phyloP scores from a whole-genome alignment of 257 asterid genomes.

The Anisodus tanguticus region DNA sequence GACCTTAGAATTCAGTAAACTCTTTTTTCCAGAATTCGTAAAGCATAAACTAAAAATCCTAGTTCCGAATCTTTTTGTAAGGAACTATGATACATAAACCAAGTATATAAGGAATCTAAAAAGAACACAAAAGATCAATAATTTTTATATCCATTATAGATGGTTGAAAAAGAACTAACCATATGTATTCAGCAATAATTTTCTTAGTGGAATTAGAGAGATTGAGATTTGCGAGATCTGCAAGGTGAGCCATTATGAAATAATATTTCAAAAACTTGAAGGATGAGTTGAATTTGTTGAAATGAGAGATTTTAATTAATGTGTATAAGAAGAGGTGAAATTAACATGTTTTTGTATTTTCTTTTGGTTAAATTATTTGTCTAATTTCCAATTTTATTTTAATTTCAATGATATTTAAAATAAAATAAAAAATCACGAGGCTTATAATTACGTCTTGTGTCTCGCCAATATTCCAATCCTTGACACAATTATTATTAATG shows the following conservation, averaged over 20 bases:
- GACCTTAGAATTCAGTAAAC: not conserved
- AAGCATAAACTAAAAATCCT: not conserved
- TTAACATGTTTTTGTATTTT: too few relatives aligned
- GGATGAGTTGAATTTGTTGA: not conserved
- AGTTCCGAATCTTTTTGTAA: not conserved
- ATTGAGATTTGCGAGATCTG: constrained; percentile 65
- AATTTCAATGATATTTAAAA: not conserved
- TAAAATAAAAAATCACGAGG: not conserved
- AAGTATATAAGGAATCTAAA: too few relatives aligned
- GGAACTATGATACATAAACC: not conserved
- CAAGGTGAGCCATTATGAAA: constrained; percentile 55
- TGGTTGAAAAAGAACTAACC: constrained; percentile 45
- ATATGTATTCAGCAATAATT: constrained; percentile 73
- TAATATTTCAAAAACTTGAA: not conserved
- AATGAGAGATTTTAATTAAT: not conserved
- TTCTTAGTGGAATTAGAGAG: constrained; percentile 62
- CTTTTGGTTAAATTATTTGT: not conserved
- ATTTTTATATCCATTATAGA: too few relatives aligned
- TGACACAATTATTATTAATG: too few relatives aligned
- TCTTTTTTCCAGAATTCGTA: not conserved
- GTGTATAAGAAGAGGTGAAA: constrained; percentile 6
- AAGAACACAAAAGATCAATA: not conserved
- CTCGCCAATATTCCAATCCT: not conserved
- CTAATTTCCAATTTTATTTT: too few relatives aligned
- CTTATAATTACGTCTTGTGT: not conserved